phyloP scores from a whole-genome alignment of 805 yeast genomes.

The Yamadazyma akitaensis region DNA sequence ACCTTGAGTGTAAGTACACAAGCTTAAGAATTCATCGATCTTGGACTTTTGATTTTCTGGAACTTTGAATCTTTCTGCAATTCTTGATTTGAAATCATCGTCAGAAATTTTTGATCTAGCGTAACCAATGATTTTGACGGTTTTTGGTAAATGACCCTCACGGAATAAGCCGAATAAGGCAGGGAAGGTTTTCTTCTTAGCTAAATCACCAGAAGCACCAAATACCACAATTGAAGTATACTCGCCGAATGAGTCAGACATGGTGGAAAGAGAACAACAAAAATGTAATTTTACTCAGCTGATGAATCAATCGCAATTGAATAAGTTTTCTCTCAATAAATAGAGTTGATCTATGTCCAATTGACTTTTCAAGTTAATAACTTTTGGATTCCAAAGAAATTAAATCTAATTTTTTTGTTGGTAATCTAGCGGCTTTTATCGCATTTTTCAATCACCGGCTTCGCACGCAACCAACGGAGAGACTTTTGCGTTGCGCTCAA shows the following conservation, averaged over 20 bases:
- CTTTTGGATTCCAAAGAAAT: background rate
- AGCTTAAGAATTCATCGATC: conserved; percentile 59
- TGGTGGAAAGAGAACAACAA: background rate
- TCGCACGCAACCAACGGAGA: conserved; percentile 1
- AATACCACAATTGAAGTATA: conserved; percentile 75
- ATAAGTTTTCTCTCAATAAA: too few species aligned
- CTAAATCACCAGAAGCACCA: conserved; percentile 95
- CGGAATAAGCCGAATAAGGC: conserved; percentile 66
- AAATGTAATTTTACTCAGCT: background rate
- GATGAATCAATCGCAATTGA: background rate
- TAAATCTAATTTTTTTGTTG: background rate
- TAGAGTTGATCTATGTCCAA: background rate
- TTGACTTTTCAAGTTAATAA: background rate
- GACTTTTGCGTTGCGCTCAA: background rate
- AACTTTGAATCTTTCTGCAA: conserved; percentile 60
- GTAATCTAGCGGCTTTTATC: conserved; percentile 2
- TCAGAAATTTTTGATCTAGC: conserved; percentile 77
- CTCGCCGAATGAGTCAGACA: conserved; percentile 49
- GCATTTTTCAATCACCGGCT: conserved; percentile 5
- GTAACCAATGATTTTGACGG: conserved; percentile 80
- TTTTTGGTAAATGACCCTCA: conserved; percentile 68
- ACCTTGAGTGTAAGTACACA: conserved; percentile 70
- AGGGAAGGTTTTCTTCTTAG: conserved; percentile 93
- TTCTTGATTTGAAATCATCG: conserved; percentile 66
- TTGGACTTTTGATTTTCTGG: conserved; percentile 40